Evolutionary conservation across 345 rosid genomes (phyloP).

Genomic region (Theobroma cacao): DNA sequence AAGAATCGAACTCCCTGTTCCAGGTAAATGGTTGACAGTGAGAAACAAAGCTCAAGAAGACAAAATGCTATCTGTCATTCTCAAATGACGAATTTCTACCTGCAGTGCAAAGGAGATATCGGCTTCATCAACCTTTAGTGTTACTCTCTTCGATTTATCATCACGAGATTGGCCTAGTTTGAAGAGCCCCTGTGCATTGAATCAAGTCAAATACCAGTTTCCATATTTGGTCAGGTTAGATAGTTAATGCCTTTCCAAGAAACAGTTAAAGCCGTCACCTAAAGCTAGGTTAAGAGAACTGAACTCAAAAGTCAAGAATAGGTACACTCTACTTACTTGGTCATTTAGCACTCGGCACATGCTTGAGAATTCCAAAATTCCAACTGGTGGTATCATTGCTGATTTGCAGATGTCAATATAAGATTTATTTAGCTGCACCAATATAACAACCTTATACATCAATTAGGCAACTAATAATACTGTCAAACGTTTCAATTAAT

Average conservation of each 20-base stretch:
- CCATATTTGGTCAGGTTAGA: background rate
- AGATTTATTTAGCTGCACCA: conserved; percentile 68
- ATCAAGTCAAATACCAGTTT: background rate
- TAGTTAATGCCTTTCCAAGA: background rate
- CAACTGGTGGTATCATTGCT: conserved; percentile 60
- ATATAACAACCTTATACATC: conserved; percentile 4
- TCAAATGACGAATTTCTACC: conserved; percentile 30
- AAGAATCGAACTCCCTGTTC: conserved; percentile 87
- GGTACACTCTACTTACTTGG: conserved; percentile 48
- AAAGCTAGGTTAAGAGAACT: background rate
- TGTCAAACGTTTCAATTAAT: background rate
- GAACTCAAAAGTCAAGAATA: background rate
- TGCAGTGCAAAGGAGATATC: conserved; percentile 85
- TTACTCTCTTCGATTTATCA: conserved; percentile 65
- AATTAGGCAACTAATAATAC: background rate
- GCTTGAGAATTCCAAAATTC: conserved; percentile 57
- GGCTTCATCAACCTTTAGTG: conserved; percentile 67
- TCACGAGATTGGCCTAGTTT: conserved; percentile 73
- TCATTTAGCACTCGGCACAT: conserved; percentile 83
- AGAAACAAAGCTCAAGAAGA: background rate
- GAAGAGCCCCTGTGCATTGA: conserved; percentile 57
- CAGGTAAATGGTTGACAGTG: background rate
- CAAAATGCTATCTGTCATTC: background rate
- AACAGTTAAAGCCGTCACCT: background rate
- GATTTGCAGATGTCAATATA: conserved; percentile 74